Base-by-base conservation (phyloP, 148 eudicot genomes). In the Spergularia bocconei region DNA sequence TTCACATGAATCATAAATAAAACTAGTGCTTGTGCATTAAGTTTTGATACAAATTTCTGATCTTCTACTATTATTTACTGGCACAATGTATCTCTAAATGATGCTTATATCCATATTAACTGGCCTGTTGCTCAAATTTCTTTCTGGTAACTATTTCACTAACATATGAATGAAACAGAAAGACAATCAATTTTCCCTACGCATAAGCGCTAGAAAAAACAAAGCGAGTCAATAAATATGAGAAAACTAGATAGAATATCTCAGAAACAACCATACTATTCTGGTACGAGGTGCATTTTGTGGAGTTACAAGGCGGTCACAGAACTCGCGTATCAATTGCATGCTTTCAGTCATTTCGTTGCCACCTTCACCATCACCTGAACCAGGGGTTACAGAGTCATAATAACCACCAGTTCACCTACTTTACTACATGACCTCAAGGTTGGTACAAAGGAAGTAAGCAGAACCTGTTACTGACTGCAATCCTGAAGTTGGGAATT, bases 281-380 rank as follows among this genome's bases (percentile, higher is more conserved):
- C 96, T 89, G 84, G 98, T 95, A 70, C 87, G 84, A 52, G 82
- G 47, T 66, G 85, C 86, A 68, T 92, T 90, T 81, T 90, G 97
- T 51, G 98, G 93, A 39, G 57, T 79, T 68, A 95, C 72, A 63
- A 88, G 84, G 72, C 89, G 84, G 85, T 92, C 91, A 82, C 98
- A 95, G 69, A 90, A 95, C 78, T 92, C 97, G 66, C 97, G 97
- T 55, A 95, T 95, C 79, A 92, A 81, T 76, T 89, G 91, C 91
- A 92, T 86, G 80, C 97, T 95, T 73, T 85, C 97, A 41, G 98
- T 95, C 98, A 95, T 95, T 82, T 95, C 98, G 48, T 62, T 90
- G 63, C 97, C 98, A 11, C 98, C 98, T 84, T 95, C 98, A 79
- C 93, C 93, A 79, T 95, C 98, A 84, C 97, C 98, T 93, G 82